Base-by-base conservation (phyloP, 2,329 filamentous ascomycete genomes). In the Sclerotinia borealis region DNA sequence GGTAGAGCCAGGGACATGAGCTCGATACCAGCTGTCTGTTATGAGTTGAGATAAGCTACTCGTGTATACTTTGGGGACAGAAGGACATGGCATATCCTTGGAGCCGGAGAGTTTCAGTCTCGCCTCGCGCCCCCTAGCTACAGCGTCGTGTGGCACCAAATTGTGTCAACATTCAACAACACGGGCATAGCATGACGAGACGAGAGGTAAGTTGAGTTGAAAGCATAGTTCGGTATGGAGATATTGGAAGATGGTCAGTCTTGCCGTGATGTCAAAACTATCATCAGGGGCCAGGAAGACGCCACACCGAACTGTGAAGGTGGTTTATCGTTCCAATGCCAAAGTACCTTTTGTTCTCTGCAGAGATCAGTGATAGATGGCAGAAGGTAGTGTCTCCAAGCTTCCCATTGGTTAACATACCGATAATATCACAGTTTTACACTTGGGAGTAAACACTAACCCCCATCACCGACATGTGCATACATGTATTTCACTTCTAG, bases 61-160 rank as follows among this genome's bases (percentile, higher is more conserved):
- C 19, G 34, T 39, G 19, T 58, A 41, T 25, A 19, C 43, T 48
- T 56, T 29, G 34, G 22, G 6, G 36, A 41, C 19, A 36, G n/a
- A 34, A 31, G 36, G 43, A 31, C 31, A 15, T 55, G 31, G 15
- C 51, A 58, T 58, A 58, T 49, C 19, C 31, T 58, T 58, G 43
- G 22, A 58, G 60, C 11, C 34, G 43, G 34, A 58, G 31, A 39
- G 60, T 58, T 25, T 62, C 29, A 41, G 60, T 58, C 51, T 48
- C 51, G 60, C 51, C 60, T 62, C 50, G 25, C 31, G 19, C 22
- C 41, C 41, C 50, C 41, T 50, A 62, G 39, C 39, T 58, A 49
- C 50, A 37, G 22, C 37, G 34, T 37, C 17, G 25, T 62, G 41
- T 39, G 22, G 29, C 17, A 39, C 50, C 43, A 34, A 27, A 25